Conservation (phyloP, 2,329 filamentous ascomycete species). For the Colletotrichum salicis region DNA sequence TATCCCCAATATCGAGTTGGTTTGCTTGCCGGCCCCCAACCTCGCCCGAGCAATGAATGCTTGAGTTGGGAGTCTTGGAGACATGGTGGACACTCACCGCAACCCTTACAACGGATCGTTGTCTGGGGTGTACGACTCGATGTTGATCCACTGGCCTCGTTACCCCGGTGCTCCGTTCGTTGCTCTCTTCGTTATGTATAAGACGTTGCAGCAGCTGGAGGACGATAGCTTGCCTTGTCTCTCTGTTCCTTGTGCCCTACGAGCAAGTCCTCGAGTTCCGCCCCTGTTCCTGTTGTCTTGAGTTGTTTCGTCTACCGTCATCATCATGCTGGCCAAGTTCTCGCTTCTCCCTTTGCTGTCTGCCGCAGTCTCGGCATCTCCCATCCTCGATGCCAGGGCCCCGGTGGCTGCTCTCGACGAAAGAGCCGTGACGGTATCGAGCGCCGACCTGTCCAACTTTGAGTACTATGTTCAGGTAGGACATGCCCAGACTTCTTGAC, state of each 20-base stretch:
- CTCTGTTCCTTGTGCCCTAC: constrained; percentile 8
- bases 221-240: neutral
- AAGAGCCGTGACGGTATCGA: constrained; percentile 38
- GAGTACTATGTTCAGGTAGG: constrained; percentile 57
- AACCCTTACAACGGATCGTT: constrained; percentile 4
- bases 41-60: neutral
- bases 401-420: constrained; percentile 40
- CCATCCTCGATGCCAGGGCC: constrained; percentile 20
- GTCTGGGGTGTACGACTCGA: constrained; percentile 16
- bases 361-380: constrained; percentile 32
- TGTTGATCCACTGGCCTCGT: constrained; percentile 11
- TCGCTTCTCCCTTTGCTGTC: constrained; percentile 34
- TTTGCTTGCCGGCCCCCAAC: constrained; percentile 7
- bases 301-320: constrained; percentile 15
- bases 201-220: constrained; percentile 15
- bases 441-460: constrained; percentile 50
- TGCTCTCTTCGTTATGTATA: constrained; percentile 24
- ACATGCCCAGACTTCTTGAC: too few relatives aligned
- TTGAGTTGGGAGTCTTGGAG: neutral
- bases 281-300: neutral
- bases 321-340: constrained; percentile 37
- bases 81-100: constrained; percentile 5
- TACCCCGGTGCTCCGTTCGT: neutral
- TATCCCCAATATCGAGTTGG: neutral
- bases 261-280: constrained; percentile 22